phyloP scores from a whole-genome alignment of 495 filamentous ascomycete species.

The Hamigera avellanea region DNA sequence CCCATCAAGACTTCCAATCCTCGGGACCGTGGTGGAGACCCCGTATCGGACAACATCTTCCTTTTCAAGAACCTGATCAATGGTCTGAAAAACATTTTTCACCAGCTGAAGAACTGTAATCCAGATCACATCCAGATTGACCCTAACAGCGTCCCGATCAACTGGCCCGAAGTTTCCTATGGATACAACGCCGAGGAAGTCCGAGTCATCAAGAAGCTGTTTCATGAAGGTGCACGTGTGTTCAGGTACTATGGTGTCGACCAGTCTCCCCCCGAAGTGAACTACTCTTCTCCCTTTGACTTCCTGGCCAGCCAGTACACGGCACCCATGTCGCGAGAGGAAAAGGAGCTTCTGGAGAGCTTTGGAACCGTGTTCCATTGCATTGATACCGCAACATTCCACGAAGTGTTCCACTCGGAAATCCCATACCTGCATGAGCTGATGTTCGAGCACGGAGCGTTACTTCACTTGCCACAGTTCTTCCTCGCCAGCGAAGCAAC shows the following conservation, averaged over 20 bases:
- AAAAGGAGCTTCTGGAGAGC: conserved; percentile 94
- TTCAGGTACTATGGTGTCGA: conserved; percentile 94
- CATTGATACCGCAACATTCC: conserved; percentile 95
- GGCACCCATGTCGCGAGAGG: conserved; percentile 82
- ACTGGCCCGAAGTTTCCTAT: conserved; percentile 93
- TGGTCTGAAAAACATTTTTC: conserved; percentile 92
- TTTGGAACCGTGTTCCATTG: conserved; percentile 98
- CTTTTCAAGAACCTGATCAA: conserved; percentile 98
- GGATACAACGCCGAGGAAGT: conserved; percentile 98
- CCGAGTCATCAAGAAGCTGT: conserved; percentile 89
- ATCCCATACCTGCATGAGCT: conserved; percentile 94
- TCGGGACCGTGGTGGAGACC: conserved; percentile 79
- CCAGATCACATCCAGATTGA: conserved; percentile 55
- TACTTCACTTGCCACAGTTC: conserved; percentile 94
- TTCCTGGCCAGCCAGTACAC: conserved; percentile 89
- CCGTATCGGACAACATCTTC: conserved; percentile 96
- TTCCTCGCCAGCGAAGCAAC: conserved; percentile 97
- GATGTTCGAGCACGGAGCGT: conserved; percentile 90
- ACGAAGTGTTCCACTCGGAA: conserved; percentile 96
- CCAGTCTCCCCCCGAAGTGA: conserved; percentile 61
- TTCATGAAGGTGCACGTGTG: conserved; percentile 89
- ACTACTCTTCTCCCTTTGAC: conserved; percentile 68
- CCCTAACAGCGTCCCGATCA: conserved; percentile 61
- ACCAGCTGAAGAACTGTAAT: conserved; percentile 87
- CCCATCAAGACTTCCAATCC: conserved; percentile 94